Evolutionary conservation across 2,329 filamentous ascomycete genomes (phyloP), one percentile per base, ranked within the genome.

Genomic region (Fusarium keratoplasticum): DNA sequence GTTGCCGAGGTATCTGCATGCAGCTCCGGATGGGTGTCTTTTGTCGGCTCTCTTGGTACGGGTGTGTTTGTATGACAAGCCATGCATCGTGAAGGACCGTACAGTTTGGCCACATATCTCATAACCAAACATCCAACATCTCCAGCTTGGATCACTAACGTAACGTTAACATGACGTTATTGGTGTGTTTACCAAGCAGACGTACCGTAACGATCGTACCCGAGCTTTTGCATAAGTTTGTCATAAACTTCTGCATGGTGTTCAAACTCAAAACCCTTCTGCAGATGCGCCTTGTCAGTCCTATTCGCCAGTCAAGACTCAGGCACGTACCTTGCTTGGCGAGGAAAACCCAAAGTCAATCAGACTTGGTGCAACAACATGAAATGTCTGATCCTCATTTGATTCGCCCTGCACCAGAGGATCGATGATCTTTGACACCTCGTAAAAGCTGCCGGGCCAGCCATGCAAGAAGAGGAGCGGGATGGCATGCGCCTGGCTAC

Each of bases 381-480:
- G 65, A 57, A 71, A 71, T 2, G 13, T 18, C 4, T 20, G 27
- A 22, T n/a, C 29, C 3, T 11, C 59, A 8, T 25, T 4, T 29
- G 18, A 25, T 11, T 22, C 35, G 5, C 59, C 64, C 14, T 50
- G 8, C 7, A 61, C 60, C 13, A 70, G 36, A 18, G 40, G 38
- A 20, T 61, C n/a, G 5, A 64, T 13, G 9, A 70, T 67, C 40
- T 67, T 67, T 13, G 36, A 36, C 18, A 60, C 68, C 36, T 70
- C 67, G 22, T 64, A 10, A 31, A 70, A 70, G 9, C 64, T 64
- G 1, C 68, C 68, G 10, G 68, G 68, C 69, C 69, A 71, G 18
- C 69, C 69, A 25, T 71, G 69, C 16, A 70, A 27, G 29, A 93
- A 92, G 5, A 93, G 80, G 22, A 93, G 79, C 0, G 91, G 91